These are phyloP conservation scores for Halenospora varia DNA, from an alignment of 495 filamentous ascomycete species.

Conservation along the genomic window DNA sequence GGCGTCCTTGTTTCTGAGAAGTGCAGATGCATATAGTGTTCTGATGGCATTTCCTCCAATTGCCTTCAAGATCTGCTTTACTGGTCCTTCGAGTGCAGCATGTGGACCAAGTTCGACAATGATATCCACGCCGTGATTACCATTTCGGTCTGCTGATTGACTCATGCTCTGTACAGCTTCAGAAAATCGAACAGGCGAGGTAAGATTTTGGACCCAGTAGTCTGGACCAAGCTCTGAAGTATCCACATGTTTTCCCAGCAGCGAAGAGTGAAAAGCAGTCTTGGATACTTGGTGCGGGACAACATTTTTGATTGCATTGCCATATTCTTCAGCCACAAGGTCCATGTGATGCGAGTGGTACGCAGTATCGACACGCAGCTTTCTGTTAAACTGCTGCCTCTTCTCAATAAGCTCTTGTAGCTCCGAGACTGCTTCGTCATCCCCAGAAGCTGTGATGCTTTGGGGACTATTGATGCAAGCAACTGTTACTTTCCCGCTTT, in stretches of 20 bases:
- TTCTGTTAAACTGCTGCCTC: slow-evolving; percentile 45
- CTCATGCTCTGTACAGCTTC: slow-evolving; percentile 30
- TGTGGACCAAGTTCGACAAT: slow-evolving; percentile 67
- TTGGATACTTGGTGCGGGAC: not conserved
- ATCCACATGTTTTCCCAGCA: slow-evolving; percentile 25
- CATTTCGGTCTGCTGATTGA: too few species aligned
- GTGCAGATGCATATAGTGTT: slow-evolving; percentile 30
- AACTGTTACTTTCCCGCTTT: slow-evolving; percentile 25
- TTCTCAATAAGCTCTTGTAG: slow-evolving; percentile 39
- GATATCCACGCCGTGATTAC: slow-evolving; percentile 12
- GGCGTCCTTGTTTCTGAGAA: slow-evolving; percentile 37
- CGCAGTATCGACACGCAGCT: slow-evolving; percentile 52
- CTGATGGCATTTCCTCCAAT: not conserved
- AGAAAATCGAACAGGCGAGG: slow-evolving; percentile 45
- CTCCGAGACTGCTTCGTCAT: slow-evolving; percentile 40
- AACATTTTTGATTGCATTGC: not conserved
- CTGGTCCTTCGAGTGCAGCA: slow-evolving; percentile 53
- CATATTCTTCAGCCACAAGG: slow-evolving; percentile 35
- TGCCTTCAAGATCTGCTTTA: slow-evolving; percentile 48
- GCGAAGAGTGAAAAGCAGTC: slow-evolving; percentile 35
- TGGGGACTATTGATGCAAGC: slow-evolving; percentile 57
- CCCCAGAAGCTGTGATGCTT: slow-evolving; percentile 56
- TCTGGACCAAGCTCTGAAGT: slow-evolving; percentile 19
- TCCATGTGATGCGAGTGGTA: slow-evolving; percentile 65
- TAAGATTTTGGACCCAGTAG: slow-evolving; percentile 51